Evolutionary conservation across 2,329 filamentous ascomycete species (phyloP).

Genomic region (Sclerotinia spermophila): DNA sequence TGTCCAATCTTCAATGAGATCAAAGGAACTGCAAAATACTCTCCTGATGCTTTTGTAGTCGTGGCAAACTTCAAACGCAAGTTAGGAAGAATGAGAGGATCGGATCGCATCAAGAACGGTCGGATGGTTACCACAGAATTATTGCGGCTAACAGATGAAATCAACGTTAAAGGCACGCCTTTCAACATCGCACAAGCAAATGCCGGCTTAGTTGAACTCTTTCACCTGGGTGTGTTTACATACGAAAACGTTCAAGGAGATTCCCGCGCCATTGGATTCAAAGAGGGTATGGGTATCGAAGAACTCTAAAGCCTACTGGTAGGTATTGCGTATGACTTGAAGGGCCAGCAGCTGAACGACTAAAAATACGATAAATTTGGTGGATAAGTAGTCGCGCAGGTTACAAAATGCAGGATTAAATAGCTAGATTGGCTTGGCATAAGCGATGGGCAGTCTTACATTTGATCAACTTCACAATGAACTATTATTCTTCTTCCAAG

Average conservation of each 20-base stretch:
- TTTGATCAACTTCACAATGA: not conserved
- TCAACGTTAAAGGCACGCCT: not conserved
- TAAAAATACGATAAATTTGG: too few species aligned
- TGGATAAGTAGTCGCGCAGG: too few species aligned
- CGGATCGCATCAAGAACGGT: not conserved
- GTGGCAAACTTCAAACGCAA: not conserved
- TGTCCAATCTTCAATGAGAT: not conserved
- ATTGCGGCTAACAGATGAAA: not conserved
- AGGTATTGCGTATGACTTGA: not conserved
- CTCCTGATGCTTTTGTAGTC: not conserved
- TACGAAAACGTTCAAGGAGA: not conserved
- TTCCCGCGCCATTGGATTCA: not conserved
- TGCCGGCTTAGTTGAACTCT: not conserved
- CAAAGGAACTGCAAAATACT: not conserved
- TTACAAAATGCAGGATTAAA: not conserved
- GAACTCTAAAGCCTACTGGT: not conserved
- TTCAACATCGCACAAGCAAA: not conserved
- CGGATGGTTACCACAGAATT: not conserved
- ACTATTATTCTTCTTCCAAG: not conserved
- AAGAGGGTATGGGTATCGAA: not conserved
- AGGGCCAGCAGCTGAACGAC: fast-evolving
- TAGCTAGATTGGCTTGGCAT: not conserved
- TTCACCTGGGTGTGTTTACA: not conserved
- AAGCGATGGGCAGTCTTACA: too few species aligned
- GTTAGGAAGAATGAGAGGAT: not conserved